Conservation (phyloP, 805 yeast species). For the Saccharomyces paradoxus region DNA sequence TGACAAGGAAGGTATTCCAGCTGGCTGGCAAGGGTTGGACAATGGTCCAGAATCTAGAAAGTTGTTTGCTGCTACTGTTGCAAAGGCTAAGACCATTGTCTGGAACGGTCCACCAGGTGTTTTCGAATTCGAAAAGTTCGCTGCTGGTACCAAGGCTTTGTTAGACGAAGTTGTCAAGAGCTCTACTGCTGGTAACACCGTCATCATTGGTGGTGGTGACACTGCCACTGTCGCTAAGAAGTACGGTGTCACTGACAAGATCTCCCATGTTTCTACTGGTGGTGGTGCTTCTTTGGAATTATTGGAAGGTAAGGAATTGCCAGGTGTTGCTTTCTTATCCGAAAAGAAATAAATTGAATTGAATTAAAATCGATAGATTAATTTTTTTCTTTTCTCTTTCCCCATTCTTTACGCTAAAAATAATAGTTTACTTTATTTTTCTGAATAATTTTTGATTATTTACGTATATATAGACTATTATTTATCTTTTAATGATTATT, state of each 20-base stretch:
- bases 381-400: slow-evolving; percentile 1
- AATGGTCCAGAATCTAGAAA: slow-evolving; percentile 83
- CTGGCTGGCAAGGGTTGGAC: slow-evolving; percentile 92
- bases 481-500: background rate
- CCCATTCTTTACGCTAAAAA: background rate
- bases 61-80: slow-evolving; percentile 74
- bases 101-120: slow-evolving; percentile 99
- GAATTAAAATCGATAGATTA: slow-evolving; percentile 2
- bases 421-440: slow-evolving; percentile 1
- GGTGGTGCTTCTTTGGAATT: slow-evolving; percentile 99
- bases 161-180: slow-evolving; percentile 83
- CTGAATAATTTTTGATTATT: background rate
- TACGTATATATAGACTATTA: background rate
- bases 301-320: slow-evolving; percentile 96
- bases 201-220: slow-evolving; percentile 97
- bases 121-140: slow-evolving; percentile 89
- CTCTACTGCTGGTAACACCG: slow-evolving; percentile 82
- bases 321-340: slow-evolving; percentile 93
- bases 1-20: slow-evolving; percentile 88
- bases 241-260: slow-evolving; percentile 91
- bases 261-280: slow-evolving; percentile 98
- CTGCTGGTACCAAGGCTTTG: slow-evolving; percentile 84
- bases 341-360: slow-evolving; percentile 41
- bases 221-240: slow-evolving; percentile 99
- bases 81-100: slow-evolving; percentile 92